phyloP scores from a whole-genome alignment of 2,329 filamentous ascomycete genomes.

The Trichoderma atrobrunneum region DNA sequence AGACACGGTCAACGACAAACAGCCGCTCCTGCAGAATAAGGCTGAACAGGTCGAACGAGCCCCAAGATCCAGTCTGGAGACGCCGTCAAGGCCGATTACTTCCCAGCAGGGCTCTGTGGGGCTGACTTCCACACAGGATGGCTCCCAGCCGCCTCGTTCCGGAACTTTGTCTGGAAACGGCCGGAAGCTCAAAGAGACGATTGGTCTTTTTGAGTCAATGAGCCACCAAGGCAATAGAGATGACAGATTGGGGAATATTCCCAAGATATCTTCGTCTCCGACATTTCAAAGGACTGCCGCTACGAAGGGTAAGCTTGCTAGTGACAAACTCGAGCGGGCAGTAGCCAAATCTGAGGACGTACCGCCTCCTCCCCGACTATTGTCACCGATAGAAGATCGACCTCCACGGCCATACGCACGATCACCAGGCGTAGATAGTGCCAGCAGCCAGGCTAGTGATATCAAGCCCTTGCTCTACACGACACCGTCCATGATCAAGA shows the following conservation, averaged over 20 bases:
- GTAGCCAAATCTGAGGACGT: not conserved
- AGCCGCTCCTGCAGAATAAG: not conserved
- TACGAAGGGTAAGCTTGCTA: not conserved
- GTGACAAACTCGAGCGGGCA: not conserved
- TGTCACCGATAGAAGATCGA: not conserved
- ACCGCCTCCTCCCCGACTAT: not conserved
- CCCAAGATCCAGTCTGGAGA: not conserved
- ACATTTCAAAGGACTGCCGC: not conserved
- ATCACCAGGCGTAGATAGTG: not conserved
- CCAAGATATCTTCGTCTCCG: not conserved
- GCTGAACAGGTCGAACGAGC: not conserved
- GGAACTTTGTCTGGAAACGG: not conserved
- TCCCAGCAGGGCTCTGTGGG: not conserved
- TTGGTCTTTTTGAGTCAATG: conserved; percentile 32
- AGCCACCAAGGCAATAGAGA: conserved; percentile 12
- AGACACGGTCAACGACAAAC: conserved; percentile 1
- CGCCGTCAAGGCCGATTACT: not conserved
- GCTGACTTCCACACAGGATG: not conserved
- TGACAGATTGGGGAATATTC: not conserved
- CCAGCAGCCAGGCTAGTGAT: not conserved
- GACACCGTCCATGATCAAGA: not conserved
- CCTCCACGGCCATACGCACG: not conserved
- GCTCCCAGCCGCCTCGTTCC: not conserved
- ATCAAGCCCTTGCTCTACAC: not conserved
- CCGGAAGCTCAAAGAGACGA: conserved; percentile 27